These are phyloP conservation scores for Dothideomycetes sp. DNA, from an alignment of 2,329 filamentous ascomycete species.

Conservation along the genomic window DNA sequence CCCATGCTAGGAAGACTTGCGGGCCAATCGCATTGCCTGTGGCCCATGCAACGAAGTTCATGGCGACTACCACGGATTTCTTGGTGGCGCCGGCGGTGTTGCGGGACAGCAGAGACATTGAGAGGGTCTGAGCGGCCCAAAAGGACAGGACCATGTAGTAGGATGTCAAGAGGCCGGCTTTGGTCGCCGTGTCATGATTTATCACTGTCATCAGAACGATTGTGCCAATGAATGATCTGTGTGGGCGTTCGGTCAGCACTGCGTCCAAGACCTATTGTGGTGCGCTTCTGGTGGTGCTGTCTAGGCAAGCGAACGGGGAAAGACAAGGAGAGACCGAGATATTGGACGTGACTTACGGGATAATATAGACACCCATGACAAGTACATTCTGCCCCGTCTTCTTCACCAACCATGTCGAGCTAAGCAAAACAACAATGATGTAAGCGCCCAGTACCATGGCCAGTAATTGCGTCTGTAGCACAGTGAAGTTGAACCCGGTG, in stretches of 20 bases:
- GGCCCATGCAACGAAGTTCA: constrained; percentile 56
- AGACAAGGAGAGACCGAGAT: background rate
- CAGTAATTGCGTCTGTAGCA: constrained; percentile 59
- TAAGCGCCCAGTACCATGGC: constrained; percentile 66
- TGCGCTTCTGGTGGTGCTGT: no score
- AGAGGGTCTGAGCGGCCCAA: constrained; percentile 49
- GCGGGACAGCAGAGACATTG: constrained; percentile 50
- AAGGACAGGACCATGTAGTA: constrained; percentile 72
- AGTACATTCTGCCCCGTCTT: constrained; percentile 58
- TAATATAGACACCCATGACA: constrained; percentile 53
- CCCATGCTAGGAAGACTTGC: constrained; percentile 50
- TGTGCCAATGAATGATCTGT: constrained; percentile 57
- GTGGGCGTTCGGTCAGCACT: background rate
- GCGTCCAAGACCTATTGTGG: no score
- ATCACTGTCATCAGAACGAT: constrained; percentile 60
- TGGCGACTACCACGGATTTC: constrained; percentile 55
- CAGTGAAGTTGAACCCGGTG: constrained; percentile 53
- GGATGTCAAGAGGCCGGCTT: constrained; percentile 57
- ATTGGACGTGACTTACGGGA: constrained; percentile 42
- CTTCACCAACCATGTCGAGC: constrained; percentile 56
- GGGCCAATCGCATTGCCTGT: constrained; percentile 57
- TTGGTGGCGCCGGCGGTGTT: constrained; percentile 67
- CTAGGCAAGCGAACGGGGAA: no score
- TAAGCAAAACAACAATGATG: constrained; percentile 59
- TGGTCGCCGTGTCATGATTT: constrained; percentile 45